These are phyloP conservation scores for Chrysoporthe puriensis DNA, from an alignment of 2,329 filamentous ascomycete genomes.

Conservation along the genomic window DNA sequence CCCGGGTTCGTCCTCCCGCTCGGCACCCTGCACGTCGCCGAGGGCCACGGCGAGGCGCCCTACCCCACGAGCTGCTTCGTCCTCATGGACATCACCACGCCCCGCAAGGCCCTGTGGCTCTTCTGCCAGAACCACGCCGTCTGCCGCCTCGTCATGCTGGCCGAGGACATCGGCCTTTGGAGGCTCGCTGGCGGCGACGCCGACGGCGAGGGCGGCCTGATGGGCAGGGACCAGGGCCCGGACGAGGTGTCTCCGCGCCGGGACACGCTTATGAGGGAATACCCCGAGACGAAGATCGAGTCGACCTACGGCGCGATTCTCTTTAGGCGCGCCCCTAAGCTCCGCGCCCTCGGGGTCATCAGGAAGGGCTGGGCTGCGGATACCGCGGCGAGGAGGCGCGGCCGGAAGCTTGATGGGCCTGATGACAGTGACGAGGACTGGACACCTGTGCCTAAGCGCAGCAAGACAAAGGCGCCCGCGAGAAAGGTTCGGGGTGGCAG, in stretches of 20 bases:
- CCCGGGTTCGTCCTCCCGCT: conserved; percentile 15
- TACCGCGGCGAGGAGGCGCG: neutral
- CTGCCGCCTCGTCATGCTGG: conserved; percentile 9
- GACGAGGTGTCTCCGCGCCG: neutral
- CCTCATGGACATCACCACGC: conserved; percentile 2
- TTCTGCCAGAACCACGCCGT: neutral
- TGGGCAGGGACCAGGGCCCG: neutral
- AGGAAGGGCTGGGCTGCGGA: conserved; percentile 5
- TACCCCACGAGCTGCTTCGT: neutral
- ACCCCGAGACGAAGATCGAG: neutral
- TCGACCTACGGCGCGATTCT: neutral
- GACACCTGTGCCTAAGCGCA: neutral
- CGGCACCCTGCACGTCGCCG: conserved; percentile 3
- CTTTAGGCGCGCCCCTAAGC: neutral
- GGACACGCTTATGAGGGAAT: neutral
- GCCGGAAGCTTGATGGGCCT: neutral
- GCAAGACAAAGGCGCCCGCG: neutral
- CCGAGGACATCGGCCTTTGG: conserved; percentile 10
- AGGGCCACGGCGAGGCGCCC: neutral
- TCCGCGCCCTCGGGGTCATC: neutral
- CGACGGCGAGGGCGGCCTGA: neutral
- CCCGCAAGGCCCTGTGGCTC: conserved; percentile 15
- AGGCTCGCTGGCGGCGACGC: neutral
- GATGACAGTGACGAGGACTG: neutral
- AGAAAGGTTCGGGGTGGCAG: neutral